Percentiles rank a stretch among this genome's conserved stretches.
Evolutionary conservation across 106 monocot genomes (phyloP).

Genomic region (Agapanthus africanus): DNA sequence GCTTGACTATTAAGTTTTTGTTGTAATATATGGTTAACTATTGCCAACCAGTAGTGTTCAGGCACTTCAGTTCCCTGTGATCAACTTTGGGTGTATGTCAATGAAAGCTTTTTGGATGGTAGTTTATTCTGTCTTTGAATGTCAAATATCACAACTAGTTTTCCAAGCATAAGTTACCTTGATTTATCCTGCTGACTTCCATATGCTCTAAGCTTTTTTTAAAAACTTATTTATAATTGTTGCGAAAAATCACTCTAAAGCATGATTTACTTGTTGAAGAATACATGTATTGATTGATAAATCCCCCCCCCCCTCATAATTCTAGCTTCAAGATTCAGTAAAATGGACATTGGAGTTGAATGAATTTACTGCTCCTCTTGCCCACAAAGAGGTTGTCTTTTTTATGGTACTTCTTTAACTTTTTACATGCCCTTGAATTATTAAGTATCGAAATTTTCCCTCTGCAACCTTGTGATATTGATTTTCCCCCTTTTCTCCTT

Average conservation of each 20-base stretch:
- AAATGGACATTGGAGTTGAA: slow-evolving; percentile 23
- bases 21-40: background rate
- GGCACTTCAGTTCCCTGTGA: background rate
- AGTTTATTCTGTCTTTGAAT: background rate
- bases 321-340: no score
- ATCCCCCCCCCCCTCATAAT: slow-evolving; percentile 4
- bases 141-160: background rate
- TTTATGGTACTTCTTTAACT: slow-evolving; percentile 27
- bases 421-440: background rate
- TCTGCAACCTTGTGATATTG: background rate
- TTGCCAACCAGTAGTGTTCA: background rate
- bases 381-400: slow-evolving; percentile 30
- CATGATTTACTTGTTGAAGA: background rate
- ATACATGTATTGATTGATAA: background rate
- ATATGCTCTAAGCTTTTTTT: no score
- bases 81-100: background rate
- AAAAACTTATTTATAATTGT: no score
- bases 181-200: background rate
- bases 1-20: background rate
- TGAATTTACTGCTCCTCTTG: slow-evolving; percentile 28
- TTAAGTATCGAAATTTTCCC: background rate
- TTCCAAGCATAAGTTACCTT: background rate
- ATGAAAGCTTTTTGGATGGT: no score
- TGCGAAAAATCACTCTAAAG: background rate
- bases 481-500: background rate